Conservation (phyloP, 2,329 filamentous ascomycete species). For the Fusarium sp. region DNA sequence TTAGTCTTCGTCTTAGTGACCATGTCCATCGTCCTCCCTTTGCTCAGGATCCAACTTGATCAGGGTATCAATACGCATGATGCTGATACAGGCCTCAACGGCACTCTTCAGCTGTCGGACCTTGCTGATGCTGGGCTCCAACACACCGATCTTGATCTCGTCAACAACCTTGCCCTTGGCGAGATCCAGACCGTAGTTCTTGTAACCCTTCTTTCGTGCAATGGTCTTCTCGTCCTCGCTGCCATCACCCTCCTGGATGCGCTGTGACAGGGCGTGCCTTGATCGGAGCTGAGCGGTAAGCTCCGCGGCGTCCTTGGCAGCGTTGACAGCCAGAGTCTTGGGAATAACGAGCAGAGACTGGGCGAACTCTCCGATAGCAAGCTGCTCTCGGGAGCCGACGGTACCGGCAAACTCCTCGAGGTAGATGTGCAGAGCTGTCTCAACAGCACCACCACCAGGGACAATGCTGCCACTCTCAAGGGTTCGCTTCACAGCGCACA, state of each 20-base stretch:
- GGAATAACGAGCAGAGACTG: slow-evolving; percentile 94
- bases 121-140: slow-evolving; percentile 99
- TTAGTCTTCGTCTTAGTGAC: slow-evolving; percentile 66
- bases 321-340: slow-evolving; percentile 96
- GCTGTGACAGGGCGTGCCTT: slow-evolving; percentile 92
- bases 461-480: slow-evolving; percentile 97
- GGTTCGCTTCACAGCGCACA: slow-evolving; percentile 96
- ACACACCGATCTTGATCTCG: slow-evolving; percentile 90
- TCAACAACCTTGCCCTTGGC: slow-evolving; percentile 90
- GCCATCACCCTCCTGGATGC: slow-evolving; percentile 85
- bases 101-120: slow-evolving; percentile 98
- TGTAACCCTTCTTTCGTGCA: slow-evolving; percentile 95
- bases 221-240: slow-evolving; percentile 89
- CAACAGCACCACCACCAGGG: slow-evolving; percentile 93
- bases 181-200: slow-evolving; percentile 97
- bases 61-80: slow-evolving; percentile 99
- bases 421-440: slow-evolving; percentile 99
- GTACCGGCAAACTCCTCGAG: slow-evolving; percentile 98
- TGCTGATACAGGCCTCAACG: slow-evolving; percentile 97
- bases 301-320: slow-evolving; percentile 94
- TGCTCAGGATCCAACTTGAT: slow-evolving; percentile 94
- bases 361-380: slow-evolving; percentile 97
- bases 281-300: slow-evolving; percentile 95
- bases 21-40: slow-evolving; percentile 84
- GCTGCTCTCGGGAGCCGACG: slow-evolving; percentile 94